Base-by-base conservation (phyloP, 169 alveolate genomes). In the Fabrea salina region DNA sequence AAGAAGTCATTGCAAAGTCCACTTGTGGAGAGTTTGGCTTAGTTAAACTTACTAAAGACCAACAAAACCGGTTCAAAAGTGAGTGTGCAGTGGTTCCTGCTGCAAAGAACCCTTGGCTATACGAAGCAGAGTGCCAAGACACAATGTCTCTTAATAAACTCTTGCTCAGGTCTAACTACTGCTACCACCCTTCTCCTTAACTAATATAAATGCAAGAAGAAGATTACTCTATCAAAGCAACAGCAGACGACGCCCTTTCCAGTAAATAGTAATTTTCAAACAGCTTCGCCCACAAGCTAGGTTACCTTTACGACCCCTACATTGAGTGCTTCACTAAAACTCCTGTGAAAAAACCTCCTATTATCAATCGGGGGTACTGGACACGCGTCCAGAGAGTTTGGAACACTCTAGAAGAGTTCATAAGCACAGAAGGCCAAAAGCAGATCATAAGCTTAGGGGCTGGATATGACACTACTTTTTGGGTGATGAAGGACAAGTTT, bases 361-460 rank as follows among this genome's bases (percentile, higher is more conserved):
- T 90, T 33, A 90, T 90, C 27, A 86, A 90, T 57, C 80, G 95
- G 37, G 95, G 95, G 5, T 86, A 90, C 19, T 90, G 89, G 86
- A 83, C 91, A 27, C 75, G 95, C 79, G 92, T 87, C 1, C 85
- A 51, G 74, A 67, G 91, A 33, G 70, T 85, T 61, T 79, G 80
- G 50, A 57, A 72, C 8, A 72, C 83, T 4, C 22, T 85, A 0
- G 47, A 58, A 27, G 86, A 89, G 56, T 85, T 87, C 66, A 19
- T 90, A 19, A 53, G 35, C 2, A 76, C 80, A 54, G 80, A 71
- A 51, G 40, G 49, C 2, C 84, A 81, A 58, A 37, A 43, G 27
- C 80, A 91, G 77, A 83, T 91, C 11, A 35, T 91, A 13, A 56
- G 83, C 27, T 57, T 86, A 33, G 95, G 95, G 22, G 89, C 93